Evolutionary conservation across 768 basidiomycete species (phyloP), one percentile per base, ranked within the genome.

Genomic region (Termitomyces sp.): DNA sequence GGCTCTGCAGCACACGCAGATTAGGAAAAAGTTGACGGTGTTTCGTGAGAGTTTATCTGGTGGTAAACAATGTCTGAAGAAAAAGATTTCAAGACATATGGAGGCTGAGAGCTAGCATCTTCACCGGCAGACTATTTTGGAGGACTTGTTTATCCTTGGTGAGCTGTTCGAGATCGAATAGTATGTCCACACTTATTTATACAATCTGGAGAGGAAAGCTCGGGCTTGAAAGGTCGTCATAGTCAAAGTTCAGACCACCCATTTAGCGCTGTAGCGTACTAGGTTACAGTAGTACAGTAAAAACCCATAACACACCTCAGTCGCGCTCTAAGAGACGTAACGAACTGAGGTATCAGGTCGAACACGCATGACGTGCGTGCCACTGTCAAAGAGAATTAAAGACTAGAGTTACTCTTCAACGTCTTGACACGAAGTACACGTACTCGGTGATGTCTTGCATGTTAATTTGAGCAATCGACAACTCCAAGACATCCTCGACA

Each of bases 361-460:
- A 32, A 32, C 32, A 32, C 32, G 7, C 5, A 7, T 32, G 30
- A 30, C 30, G 30, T 30, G 30, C 30, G 6, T 30, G 32, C 32
- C 32, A 32, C 7, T 32, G 32, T 32, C 32, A 1, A 32, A 32
- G 32, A 32, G 7, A 32, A 32, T 32, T 32, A 32, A 32, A 32
- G 32, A 32, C 1, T 32, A 32, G 32, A 32, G 6, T 32, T 7
- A 30, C 30, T 32, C 32, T 32, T 32, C 7, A 32, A 32, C 32
- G 32, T 32, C 7, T 32, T 32, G 7, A 32, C 32, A 32, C 32
- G 6, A 32, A 13, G 55, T 13, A 38, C 50, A 10, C 50, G 47
- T 16, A 62, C 56, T 32, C 52, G 55, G 20, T 59, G 57, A 10
- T 62, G 41, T 59, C 54, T 38, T 50, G 57, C n/a, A 56, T 62